phyloP scores from a whole-genome alignment of 805 yeast species.

The Groenewaldozyma salmanticensis region DNA sequence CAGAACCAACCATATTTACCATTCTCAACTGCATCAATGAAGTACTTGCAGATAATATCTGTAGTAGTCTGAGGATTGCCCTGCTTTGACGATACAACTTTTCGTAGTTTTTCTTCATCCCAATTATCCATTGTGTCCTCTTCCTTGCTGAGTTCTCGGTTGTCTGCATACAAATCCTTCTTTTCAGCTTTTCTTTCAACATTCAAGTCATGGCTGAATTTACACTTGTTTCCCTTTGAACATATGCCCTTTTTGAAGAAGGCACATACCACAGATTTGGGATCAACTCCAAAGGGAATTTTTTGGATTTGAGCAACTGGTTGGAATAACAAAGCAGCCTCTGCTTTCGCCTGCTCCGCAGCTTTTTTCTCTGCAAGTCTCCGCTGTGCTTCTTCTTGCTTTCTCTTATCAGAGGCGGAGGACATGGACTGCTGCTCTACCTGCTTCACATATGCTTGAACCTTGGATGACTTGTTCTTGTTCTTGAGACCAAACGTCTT shows the following conservation, averaged over 20 bases:
- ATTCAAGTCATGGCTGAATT: conserved; percentile 81
- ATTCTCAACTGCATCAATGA: conserved; percentile 94
- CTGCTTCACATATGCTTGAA: conserved; percentile 62
- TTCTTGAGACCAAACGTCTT: conserved; percentile 94
- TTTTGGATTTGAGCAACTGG: conserved; percentile 62
- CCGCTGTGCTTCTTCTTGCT: conserved; percentile 64
- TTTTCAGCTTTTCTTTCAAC: conserved; percentile 82
- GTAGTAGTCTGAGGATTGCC: conserved; percentile 93
- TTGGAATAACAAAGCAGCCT: conserved; percentile 70
- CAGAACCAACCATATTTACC: conserved; percentile 99
- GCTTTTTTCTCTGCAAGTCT: conserved; percentile 77
- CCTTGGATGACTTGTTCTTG: conserved; percentile 88
- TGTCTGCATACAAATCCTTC: conserved; percentile 89
- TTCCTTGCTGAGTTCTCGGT: conserved; percentile 48
- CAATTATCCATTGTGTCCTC: conserved; percentile 89
- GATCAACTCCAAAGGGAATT: conserved; percentile 95
- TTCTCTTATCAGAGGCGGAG: conserved; percentile 47
- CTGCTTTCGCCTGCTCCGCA: conserved; percentile 79
- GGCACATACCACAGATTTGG: conserved; percentile 85
- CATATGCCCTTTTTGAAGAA: conserved; percentile 81
- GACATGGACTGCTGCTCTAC: conserved; percentile 53
- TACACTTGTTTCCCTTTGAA: conserved; percentile 58
- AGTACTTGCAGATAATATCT: conserved; percentile 85
- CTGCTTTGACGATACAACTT: conserved; percentile 81
- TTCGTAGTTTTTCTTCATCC: conserved; percentile 92